Base-by-base conservation (phyloP, 768 basidiomycete genomes). In the Gautieria morchelliformis region DNA sequence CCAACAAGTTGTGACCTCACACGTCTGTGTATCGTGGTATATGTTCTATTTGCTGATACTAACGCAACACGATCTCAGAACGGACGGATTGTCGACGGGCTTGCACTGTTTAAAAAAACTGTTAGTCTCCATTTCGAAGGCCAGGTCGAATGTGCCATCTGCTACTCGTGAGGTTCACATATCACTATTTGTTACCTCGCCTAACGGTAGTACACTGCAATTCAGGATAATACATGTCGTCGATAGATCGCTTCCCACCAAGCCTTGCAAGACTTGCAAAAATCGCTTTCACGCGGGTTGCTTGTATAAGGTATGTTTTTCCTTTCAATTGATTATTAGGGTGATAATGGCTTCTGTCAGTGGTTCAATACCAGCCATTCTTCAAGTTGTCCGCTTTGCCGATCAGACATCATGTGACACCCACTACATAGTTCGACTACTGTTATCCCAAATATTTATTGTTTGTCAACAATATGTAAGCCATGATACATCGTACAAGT, bases 131-230 rank as follows among this genome's bases (percentile, higher is more conserved):
- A 98, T 68, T 99, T 98, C 65, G 91, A 95, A 61, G 95, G 95
- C 6, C 87, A 93, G 67, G 89, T 89, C 2, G 93, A 95, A 63
- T 99, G 96, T 69, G 91, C 95, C 1, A 97, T 99, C 59, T 95
- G 93, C 65, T 95, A 94, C 68, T 91, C 89, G 87, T 93, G 64
- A 66, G 87, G 7, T 22, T 27, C 50, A 22, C 42, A 10, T 20
- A 32, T 33, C 6, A 44, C 60, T 30, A 20, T 47, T 17, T 20
- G 11, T 49, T 35, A 45, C 46, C 39, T 42, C 5, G 27, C 27
- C 47, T 46, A 15, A 35, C 32, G 33, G 7, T 49, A 12, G 5
- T 8, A 39, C 11, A 42, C 53, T 40, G 24, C 45, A 37, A 37
- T 37, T 9, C 70, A 94, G 92, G 4, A 90, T 97, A 61, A 93